These are phyloP conservation scores for Haplosporangium sp. DNA, from an alignment of 371 early-diverging fungal species.

Conservation along the genomic window DNA sequence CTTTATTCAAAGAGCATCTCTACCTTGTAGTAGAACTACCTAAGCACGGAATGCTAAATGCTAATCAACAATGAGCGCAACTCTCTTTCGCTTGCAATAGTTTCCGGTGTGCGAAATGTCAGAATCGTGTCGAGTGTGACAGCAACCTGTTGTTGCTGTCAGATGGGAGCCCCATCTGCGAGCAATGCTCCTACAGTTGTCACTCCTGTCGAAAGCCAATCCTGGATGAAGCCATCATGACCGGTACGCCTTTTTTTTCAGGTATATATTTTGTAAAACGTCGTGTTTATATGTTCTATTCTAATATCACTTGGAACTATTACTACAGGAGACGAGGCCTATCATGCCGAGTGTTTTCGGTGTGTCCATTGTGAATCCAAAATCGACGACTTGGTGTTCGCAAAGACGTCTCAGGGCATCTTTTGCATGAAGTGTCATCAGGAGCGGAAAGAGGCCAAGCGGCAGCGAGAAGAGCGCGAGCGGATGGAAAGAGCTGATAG, in stretches of 20 bases:
- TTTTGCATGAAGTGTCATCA: constrained; percentile 60
- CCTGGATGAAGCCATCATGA: constrained; percentile 89
- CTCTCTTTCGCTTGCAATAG: constrained; percentile 41
- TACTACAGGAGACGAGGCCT: constrained; percentile 77
- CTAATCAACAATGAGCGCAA: background rate
- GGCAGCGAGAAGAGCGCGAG: constrained; percentile 52
- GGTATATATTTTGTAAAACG: background rate
- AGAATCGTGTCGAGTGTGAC: constrained; percentile 77
- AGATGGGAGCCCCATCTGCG: constrained; percentile 86
- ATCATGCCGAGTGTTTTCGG: constrained; percentile 89
- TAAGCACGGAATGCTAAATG: background rate
- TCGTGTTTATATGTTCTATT: no score
- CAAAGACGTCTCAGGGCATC: constrained; percentile 77
- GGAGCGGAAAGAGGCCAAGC: constrained; percentile 55
- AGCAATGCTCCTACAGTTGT: constrained; percentile 88
- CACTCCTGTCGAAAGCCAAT: constrained; percentile 81
- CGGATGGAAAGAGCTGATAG: constrained; percentile 39
- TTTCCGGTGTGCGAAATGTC: constrained; percentile 82
- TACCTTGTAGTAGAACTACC: background rate
- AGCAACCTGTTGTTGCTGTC: constrained; percentile 80
- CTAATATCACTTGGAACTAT: background rate
- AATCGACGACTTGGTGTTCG: constrained; percentile 83
- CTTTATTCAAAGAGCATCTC: background rate
- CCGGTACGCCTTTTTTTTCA: constrained; percentile 58
- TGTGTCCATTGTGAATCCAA: constrained; percentile 78